Base-by-base conservation (phyloP, 805 yeast species). In the Torulaspora microellipsoides region DNA sequence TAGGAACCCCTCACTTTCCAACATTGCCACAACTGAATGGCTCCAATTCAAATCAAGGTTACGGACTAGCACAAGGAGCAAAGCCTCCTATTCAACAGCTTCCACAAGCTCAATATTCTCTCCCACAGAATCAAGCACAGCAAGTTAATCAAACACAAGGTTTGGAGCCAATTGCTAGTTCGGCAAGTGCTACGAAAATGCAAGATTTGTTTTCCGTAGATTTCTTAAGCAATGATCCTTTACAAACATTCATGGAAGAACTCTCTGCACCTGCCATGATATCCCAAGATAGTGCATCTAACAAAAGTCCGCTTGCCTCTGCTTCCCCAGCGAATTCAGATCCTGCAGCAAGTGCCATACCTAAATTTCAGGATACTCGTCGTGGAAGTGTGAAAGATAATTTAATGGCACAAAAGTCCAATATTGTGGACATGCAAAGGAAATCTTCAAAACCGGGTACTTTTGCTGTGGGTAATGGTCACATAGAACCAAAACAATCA, bases 231-330 rank as follows among this genome's bases (percentile, higher is more conserved):
- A 49, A 47, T 3, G 60, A 49, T 32, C 60, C 56, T 3, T 41
- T 56, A 35, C 57, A 52, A 35, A 34, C 53, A 20, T 51, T 56
- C 13, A 50, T 53, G 48, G 53, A 53, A 35, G 55, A 55, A 34
- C 34, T 53, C 11, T 42, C 54, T 9, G 44, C 52, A 3, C 45
- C 45, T 8, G 31, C 49, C 11, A 23, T 30, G 7, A 32, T 35
- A 25, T 28, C 48, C 30, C 43, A 45, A 32, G 46, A 45, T 15
- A 20, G 23, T 25, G 12, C 34, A 31, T 30, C 46, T 13, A 43
- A 47, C 33, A 43, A 49, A 30, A 42, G 32, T 17, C 31, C 35
- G 12, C 33, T 43, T 15, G 25, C 33, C 7, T 40, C 39, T 23
- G 23, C 29, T 14, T 36, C 43, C 14, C 40, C 46, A n/a, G 27